Base-by-base conservation (phyloP, 202 grass and related monocot genomes). In the Carex sylvatica region DNA sequence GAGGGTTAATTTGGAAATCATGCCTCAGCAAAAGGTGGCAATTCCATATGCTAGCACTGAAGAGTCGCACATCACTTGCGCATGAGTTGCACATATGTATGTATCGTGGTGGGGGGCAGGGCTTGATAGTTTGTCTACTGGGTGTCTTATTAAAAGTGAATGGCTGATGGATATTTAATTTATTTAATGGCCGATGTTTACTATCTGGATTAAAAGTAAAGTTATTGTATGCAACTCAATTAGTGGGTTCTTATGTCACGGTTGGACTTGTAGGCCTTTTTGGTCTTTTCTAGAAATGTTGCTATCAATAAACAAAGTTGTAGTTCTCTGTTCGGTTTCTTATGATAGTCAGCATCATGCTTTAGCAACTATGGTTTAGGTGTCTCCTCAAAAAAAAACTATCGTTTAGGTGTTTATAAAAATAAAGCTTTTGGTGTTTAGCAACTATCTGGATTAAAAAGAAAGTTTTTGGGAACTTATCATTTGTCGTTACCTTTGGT, bases 1-100 rank as follows among this genome's bases (percentile, higher is more conserved):
- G 66, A 86, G 86, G 36, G 86, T 8, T 10, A 82, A 67, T 55
- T 55, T 82, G 38, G 74, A 53, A 36, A 53, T 82, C 2, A 82
- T 54, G 10, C 44, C 80, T 33, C 61, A 82, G 30, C 63, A 70
- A 82, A 82, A 65, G 4, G 16, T 80, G 28, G 74, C 74, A 38
- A 77, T 77, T 35, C 74, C 51, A 36, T 77, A 59, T 77, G 49
- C 52, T 6, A 56, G 16, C 53, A 77, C 15, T 38, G 53, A 59
- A 59, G 74, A 77, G 9, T 77, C 74, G 14, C 52, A 77, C 12
- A 77, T 77, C 28, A 58, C 74, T 19, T 77, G 74, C 9, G 74
- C 74, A 22, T 77, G 74, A 77, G 51, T 12, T 31, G 49, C 24
- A 55, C 13, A 49, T 33, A 11, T 77, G 26, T 26, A 38, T 56